Percentiles rank a stretch among this genome's conserved stretches.
phyloP scores from a whole-genome alignment of 805 yeast species.

The Schizosaccharomyces osmophilus region DNA sequence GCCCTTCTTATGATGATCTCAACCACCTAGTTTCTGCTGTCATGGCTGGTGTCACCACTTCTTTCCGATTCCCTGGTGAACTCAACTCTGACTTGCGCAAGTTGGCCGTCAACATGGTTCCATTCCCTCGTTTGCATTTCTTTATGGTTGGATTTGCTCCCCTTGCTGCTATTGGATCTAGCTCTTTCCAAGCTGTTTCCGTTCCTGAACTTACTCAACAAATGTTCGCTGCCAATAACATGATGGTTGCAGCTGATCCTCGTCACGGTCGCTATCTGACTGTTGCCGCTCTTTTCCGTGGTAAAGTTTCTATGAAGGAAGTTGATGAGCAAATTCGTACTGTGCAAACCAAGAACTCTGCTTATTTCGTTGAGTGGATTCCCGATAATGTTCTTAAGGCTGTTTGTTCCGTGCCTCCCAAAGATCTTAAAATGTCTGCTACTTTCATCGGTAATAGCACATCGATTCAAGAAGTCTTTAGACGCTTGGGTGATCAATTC shows the following conservation, averaged over 20 bases:
- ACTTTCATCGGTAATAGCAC: constrained; percentile 89
- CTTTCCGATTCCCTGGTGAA: constrained; percentile 87
- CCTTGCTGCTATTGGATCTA: constrained; percentile 48
- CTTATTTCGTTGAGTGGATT: constrained; percentile 84
- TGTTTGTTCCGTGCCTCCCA: constrained; percentile 78
- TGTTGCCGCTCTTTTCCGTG: constrained; percentile 84
- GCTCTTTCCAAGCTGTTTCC: constrained; percentile 61
- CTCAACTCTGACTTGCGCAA: constrained; percentile 75
- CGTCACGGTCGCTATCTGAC: constrained; percentile 79
- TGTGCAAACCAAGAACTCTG: constrained; percentile 61
- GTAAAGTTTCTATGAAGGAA: constrained; percentile 78
- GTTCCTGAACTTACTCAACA: constrained; percentile 91
- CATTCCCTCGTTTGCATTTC: constrained; percentile 89
- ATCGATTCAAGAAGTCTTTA: constrained; percentile 76
- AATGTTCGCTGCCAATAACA: constrained; percentile 73
- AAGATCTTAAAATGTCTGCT: constrained; percentile 67
- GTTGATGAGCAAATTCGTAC: constrained; percentile 85
- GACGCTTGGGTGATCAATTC: constrained; percentile 76
- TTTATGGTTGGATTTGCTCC: constrained; percentile 94
- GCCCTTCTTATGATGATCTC: constrained; percentile 58
- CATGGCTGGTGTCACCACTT: constrained; percentile 90
- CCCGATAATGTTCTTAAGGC: constrained; percentile 80
- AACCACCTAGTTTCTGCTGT: constrained; percentile 70
- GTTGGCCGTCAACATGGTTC: constrained; percentile 81
- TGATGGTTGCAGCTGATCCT: constrained; percentile 94